phyloP scores from a whole-genome alignment of 2,329 filamentous ascomycete genomes.

The Xylariaceae sp. region DNA sequence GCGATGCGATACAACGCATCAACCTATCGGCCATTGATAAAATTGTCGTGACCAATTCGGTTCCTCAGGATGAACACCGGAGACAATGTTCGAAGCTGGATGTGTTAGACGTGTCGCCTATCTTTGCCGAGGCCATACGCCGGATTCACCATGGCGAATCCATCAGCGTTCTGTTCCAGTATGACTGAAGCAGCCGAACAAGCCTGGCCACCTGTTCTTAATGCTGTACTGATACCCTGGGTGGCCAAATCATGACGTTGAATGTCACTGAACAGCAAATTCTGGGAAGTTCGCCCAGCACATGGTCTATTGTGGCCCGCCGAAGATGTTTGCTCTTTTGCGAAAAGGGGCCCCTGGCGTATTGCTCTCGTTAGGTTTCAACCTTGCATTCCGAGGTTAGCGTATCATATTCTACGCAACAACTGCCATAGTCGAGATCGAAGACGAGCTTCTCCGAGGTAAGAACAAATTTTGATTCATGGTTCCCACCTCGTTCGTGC shows the following conservation, averaged over 20 bases:
- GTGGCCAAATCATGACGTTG: conserved; percentile 5
- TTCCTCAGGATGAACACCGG: conserved; percentile 85
- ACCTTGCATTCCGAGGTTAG: conserved; percentile 13
- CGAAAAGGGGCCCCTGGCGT: conserved; percentile 1
- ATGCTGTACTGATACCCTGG: neutral
- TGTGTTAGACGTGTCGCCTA: conserved; percentile 86
- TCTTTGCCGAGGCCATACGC: conserved; percentile 95
- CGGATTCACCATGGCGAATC: conserved; percentile 97
- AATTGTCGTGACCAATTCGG: conserved; percentile 93
- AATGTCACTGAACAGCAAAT: neutral
- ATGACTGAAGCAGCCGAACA: conserved; percentile 60
- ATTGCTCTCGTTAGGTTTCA: conserved; percentile 19
- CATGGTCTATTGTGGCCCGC: conserved; percentile 9
- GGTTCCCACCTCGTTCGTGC: conserved; percentile 21
- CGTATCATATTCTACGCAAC: conserved; percentile 9
- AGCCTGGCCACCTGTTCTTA: neutral
- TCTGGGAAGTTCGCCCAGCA: neutral
- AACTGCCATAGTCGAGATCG: conserved; percentile 14
- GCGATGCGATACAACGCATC: conserved; percentile 92
- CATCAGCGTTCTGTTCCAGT: conserved; percentile 93
- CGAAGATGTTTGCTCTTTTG: conserved; percentile 6
- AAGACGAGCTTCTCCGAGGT: conserved; percentile 21
- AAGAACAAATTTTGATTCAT: conserved; percentile 20
- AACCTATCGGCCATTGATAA: conserved; percentile 93
- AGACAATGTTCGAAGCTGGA: conserved; percentile 84